Base-by-base conservation (phyloP, 2,329 filamentous ascomycete species). In the Harringtonia lauricola region DNA sequence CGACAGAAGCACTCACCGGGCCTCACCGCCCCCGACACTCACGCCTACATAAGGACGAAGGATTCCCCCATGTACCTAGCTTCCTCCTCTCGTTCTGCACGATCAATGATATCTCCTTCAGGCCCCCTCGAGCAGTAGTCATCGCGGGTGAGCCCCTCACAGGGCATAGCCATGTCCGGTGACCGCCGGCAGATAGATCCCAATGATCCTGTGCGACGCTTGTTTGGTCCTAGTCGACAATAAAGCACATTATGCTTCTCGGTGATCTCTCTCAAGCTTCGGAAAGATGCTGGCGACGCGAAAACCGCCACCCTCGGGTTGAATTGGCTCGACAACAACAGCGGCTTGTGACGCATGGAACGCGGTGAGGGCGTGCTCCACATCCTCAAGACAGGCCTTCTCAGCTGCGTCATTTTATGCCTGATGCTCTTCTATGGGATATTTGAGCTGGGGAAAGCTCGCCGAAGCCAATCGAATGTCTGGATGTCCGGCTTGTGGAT, bases 401-500 rank as follows among this genome's bases (percentile, higher is more conserved):
- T 95, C 88, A 57, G 87, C 84, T 47, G 72, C 71, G 17, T 76
- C 79, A 62, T 95, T 95, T 65, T 92, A 86, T 52, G 79, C 76
- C 19, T 64, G 81, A 62, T 92, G 78, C 53, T 86, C 70, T 54
- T 88, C 82, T 7, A 95, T 79, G 1, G 88, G 88, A 64, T 95
- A 95, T 65, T 89, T 89, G 59, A 94, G 76, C 51, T 68, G 58
- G 10, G 88, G 89, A 74, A 95, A 95, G 44, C 84, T 78, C 17
- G 87, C 87, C 63, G 86, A 24, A 89, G 88, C 88, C 88, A 95
- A 72, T 95, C 84, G 57, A 95, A 95, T 57, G 88, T 86, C 21
- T 89, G 88, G 55, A 95, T 94, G 60, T 95, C 88, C 54, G 95
- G 71, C 69, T 95, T 95, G 73, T 95, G 88, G 61, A 95, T 89